Conservation (phyloP, 306 rosid genomes). For the Hippophae rhamnoides region DNA sequence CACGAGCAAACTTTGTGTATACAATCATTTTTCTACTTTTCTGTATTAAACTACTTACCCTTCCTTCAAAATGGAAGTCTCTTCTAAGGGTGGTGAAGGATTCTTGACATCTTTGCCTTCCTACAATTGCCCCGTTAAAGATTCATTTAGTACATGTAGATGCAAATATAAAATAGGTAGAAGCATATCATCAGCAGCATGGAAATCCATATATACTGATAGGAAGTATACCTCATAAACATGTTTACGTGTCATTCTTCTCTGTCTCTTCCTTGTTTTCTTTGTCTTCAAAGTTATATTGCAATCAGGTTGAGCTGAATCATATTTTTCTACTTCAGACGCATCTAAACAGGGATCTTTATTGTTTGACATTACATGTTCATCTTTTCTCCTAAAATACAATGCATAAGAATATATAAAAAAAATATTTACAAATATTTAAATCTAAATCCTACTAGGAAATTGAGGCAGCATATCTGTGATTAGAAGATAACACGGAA, state of each 20-base stretch:
- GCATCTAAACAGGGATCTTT: not conserved
- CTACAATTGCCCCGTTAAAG: conserved; percentile 1
- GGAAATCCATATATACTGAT: not conserved
- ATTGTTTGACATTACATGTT: not conserved
- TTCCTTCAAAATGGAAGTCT: not conserved
- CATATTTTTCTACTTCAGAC: not conserved
- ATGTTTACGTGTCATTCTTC: not conserved
- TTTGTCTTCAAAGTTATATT: not conserved
- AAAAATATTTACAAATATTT: not conserved
- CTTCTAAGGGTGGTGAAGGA: not conserved
- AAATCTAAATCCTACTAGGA: not conserved
- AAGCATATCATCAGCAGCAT: not conserved
- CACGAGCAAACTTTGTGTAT: not conserved
- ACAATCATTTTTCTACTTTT: not conserved
- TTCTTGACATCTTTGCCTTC: conserved; percentile 1
- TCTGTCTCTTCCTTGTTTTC: not conserved
- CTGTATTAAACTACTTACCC: not conserved
- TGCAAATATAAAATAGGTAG: not conserved
- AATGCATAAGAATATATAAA: not conserved
- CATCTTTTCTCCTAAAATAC: conserved; percentile 5
- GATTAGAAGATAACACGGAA: too few relatives aligned
- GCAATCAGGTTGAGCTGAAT: not conserved
- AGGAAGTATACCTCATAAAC: not conserved
- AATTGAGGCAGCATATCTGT: not conserved
- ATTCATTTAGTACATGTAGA: not conserved